Evolutionary conservation across 495 filamentous ascomycete genomes (phyloP).

Genomic region (Wilcoxina mikolae): DNA sequence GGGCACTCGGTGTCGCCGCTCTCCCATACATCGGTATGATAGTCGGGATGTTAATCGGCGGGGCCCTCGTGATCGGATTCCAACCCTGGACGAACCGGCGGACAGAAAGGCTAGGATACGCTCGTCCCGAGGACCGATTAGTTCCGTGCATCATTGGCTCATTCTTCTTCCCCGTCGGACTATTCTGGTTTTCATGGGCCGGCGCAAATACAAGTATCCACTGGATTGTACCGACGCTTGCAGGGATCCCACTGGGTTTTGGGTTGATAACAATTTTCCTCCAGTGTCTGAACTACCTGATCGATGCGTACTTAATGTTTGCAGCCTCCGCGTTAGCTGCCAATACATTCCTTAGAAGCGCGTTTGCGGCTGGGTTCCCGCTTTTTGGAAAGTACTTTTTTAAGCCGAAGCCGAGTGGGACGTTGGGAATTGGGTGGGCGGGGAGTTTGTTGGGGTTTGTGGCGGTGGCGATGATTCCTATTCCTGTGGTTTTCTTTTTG

Average conservation of each 20-base stretch:
- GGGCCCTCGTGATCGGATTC: conserved; percentile 40
- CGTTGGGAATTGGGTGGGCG: conserved; percentile 62
- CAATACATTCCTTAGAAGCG: conserved; percentile 73
- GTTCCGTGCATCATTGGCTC: conserved; percentile 66
- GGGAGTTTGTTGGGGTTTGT: conserved; percentile 63
- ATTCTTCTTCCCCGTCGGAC: conserved; percentile 48
- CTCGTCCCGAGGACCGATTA: conserved; percentile 78
- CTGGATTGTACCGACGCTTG: conserved; percentile 70
- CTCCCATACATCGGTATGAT: conserved; percentile 75
- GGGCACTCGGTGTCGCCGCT: conserved; percentile 52
- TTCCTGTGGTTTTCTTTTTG: conserved; percentile 52
- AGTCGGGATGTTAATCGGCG: conserved; percentile 53
- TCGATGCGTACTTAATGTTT: conserved; percentile 82
- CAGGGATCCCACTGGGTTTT: conserved; percentile 45
- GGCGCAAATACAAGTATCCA: conserved; percentile 45
- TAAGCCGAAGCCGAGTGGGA: not conserved
- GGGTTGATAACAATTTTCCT: conserved; percentile 69
- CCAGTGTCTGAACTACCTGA: conserved; percentile 70
- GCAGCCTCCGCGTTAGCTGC: conserved; percentile 78
- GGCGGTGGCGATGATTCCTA: conserved; percentile 52
- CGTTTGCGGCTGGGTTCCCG: conserved; percentile 64
- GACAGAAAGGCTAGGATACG: conserved; percentile 56
- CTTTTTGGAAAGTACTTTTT: conserved; percentile 42
- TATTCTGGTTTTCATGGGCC: conserved; percentile 56
- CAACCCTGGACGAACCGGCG: conserved; percentile 45